Percentiles rank a stretch among this genome's conserved stretches.
These are phyloP conservation scores for Rutstroemia sp. DNA, from an alignment of 2,329 filamentous ascomycete species.

Conservation along the genomic window DNA sequence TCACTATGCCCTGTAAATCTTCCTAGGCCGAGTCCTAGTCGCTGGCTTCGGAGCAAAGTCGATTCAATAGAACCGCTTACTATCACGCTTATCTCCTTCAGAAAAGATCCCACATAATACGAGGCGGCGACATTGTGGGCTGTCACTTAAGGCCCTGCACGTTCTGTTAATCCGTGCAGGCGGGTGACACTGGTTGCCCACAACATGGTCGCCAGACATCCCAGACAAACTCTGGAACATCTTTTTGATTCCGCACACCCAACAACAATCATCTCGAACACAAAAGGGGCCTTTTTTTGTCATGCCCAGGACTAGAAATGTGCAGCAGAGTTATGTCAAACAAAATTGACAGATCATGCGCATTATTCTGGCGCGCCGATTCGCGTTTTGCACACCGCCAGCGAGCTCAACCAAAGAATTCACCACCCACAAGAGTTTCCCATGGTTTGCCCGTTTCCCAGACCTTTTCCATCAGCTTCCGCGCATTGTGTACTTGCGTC, in stretches of 20 bases:
- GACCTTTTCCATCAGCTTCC: constrained; percentile 57
- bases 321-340: neutral
- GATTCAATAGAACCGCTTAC: constrained; percentile 35
- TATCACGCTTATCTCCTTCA: constrained; percentile 53
- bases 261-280: neutral
- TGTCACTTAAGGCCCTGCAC: neutral
- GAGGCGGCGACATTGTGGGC: neutral
- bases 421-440: constrained; percentile 49
- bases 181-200: too few relatives aligned
- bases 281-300: constrained; percentile 33
- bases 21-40: constrained; percentile 49
- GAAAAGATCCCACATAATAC: constrained; percentile 33
- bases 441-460: constrained; percentile 63
- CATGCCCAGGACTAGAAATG: constrained; percentile 34
- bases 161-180: neutral
- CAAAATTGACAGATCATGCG: neutral
- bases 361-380: neutral
- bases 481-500: constrained; percentile 61
- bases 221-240: constrained; percentile 10
- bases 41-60: constrained; percentile 52
- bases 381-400: too few relatives aligned
- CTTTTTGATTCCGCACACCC: constrained; percentile 3
- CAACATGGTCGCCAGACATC: constrained; percentile 3
- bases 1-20: constrained; percentile 18
- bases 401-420: constrained; percentile 26